phyloP scores from a whole-genome alignment of 768 basidiomycete species.

The Mycena vulgaris region DNA sequence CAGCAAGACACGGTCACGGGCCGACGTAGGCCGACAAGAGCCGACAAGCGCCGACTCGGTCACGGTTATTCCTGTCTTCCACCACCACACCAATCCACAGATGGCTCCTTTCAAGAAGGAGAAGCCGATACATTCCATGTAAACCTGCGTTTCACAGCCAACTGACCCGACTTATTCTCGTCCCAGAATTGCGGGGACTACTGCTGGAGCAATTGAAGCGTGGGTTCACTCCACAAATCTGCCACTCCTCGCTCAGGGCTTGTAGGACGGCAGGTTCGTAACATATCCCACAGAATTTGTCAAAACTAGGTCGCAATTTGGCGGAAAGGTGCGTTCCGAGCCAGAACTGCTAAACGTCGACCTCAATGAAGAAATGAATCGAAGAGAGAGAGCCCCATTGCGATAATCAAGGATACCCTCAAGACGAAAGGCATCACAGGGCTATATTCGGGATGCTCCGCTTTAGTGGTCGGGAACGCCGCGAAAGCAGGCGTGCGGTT shows the following conservation, averaged over 20 bases:
- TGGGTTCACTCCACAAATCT: constrained; percentile 56
- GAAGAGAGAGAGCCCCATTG: constrained; percentile 75
- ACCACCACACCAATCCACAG: too few species aligned
- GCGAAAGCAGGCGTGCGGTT: constrained; percentile 97
- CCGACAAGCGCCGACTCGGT: too few species aligned
- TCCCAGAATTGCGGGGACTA: constrained; percentile 83
- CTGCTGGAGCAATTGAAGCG: constrained; percentile 95
- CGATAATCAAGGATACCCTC: constrained; percentile 83
- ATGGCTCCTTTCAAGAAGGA: constrained; percentile 76
- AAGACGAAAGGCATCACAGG: constrained; percentile 83
- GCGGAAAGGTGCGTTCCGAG: constrained; percentile 70
- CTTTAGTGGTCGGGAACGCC: constrained; percentile 92
- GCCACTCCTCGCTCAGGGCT: constrained; percentile 47
- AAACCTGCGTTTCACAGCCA: constrained; percentile 29
- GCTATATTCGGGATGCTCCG: constrained; percentile 94
- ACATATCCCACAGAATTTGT: constrained; percentile 95
- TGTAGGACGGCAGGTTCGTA: constrained; percentile 72
- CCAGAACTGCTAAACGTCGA: background rate
- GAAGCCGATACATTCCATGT: constrained; percentile 88
- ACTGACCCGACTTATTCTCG: background rate
- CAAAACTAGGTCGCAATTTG: constrained; percentile 95
- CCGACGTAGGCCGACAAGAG: background rate
- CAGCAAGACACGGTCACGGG: constrained; percentile 7
- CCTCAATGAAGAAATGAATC: background rate
- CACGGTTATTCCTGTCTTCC: background rate